phyloP scores from a whole-genome alignment of 176 grass and related monocot genomes.

The Phragmites australis region DNA sequence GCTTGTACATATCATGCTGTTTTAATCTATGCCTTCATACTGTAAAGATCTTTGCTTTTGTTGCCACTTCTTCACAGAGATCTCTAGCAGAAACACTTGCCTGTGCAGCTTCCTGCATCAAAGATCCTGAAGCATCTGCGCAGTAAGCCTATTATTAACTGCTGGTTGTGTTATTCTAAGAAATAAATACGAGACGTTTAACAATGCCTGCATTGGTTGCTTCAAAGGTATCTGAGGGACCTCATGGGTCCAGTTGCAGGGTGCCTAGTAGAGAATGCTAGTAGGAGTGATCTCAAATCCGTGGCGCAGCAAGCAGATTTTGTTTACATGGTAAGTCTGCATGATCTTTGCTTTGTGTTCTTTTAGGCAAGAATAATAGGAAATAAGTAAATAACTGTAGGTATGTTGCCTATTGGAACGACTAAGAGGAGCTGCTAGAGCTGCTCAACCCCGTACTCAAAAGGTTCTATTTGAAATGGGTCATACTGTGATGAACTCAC shows the following conservation, averaged over 20 bases:
- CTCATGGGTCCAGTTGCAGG: conserved; percentile 86
- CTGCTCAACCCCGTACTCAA: conserved; percentile 84
- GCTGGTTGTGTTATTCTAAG: conserved; percentile 33
- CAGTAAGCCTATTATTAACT: conserved; percentile 70
- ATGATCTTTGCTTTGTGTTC: conserved; percentile 33
- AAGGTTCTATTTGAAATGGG: conserved; percentile 97
- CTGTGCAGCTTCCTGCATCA: conserved; percentile 82
- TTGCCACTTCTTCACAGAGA: conserved; percentile 55
- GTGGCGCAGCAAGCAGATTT: conserved; percentile 88
- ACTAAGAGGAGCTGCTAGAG: conserved; percentile 92
- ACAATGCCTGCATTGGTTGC: conserved; percentile 31
- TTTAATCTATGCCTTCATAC: conserved; percentile 18
- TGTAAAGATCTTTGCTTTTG: conserved; percentile 33
- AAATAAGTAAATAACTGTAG: conserved; percentile 49
- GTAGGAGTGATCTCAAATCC: conserved; percentile 81
- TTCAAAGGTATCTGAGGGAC: conserved; percentile 83
- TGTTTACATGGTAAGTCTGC: conserved; percentile 73
- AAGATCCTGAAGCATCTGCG: conserved; percentile 81
- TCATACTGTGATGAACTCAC: conserved; percentile 74
- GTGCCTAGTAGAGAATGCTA: conserved; percentile 85
- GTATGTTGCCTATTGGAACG: conserved; percentile 94
- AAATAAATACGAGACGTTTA: conserved; percentile 19
- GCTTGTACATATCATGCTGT: conserved; percentile 22
- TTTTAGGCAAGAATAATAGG: conserved; percentile 33
- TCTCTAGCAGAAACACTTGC: conserved; percentile 96